phyloP scores from a whole-genome alignment of 331 rosid species.

The Malus hybrid region DNA sequence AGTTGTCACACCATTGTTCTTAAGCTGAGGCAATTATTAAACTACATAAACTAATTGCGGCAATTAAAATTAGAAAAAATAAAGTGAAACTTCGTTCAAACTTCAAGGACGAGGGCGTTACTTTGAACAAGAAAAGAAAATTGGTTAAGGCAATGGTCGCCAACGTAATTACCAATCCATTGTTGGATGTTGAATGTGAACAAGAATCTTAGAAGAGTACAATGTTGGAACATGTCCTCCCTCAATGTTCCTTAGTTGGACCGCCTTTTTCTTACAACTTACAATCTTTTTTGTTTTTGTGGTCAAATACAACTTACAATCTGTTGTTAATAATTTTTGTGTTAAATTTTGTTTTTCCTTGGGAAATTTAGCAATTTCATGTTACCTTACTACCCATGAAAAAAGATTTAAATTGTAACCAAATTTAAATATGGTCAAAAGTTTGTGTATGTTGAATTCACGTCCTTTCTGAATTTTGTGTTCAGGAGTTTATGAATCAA shows the following conservation, averaged over 20 bases:
- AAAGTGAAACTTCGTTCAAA: background rate
- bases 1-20: background rate
- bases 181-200: background rate
- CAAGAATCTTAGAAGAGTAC: background rate
- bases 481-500: too few relatives aligned
- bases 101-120: background rate
- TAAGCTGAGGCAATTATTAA: too few relatives aligned
- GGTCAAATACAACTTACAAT: background rate
- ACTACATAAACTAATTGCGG: too few relatives aligned
- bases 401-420: background rate
- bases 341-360: background rate
- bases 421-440: conserved; percentile 20
- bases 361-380: background rate
- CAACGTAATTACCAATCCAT: background rate
- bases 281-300: too few relatives aligned
- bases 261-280: background rate
- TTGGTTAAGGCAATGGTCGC: background rate
- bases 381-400: background rate
- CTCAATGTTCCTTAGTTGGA: background rate
- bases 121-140: background rate
- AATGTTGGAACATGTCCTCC: background rate
- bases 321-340: background rate
- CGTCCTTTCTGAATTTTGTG: accelerated
- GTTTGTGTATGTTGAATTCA: background rate
- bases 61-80: too few relatives aligned